Conservation (phyloP, 805 yeast species). For the Teunomyces aglyptinius region DNA sequence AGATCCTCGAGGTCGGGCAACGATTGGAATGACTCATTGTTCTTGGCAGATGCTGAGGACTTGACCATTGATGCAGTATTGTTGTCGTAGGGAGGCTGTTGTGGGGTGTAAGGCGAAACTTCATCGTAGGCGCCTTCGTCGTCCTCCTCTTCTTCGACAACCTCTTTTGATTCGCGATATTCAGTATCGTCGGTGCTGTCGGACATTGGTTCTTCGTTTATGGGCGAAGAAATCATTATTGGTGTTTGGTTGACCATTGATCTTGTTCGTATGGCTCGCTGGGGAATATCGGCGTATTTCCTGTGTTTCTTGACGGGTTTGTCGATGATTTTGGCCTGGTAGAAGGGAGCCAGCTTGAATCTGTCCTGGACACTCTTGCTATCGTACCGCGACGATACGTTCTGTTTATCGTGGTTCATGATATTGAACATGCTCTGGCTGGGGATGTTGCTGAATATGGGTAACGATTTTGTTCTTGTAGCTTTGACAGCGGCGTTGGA, state of each 20-base stretch:
- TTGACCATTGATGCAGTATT: constrained; percentile 1
- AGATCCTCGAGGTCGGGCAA: constrained; percentile 45
- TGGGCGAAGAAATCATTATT: constrained; percentile 38
- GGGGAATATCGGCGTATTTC: constrained; percentile 21
- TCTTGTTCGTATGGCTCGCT: constrained; percentile 42
- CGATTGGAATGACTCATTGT: constrained; percentile 28
- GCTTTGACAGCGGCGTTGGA: constrained; percentile 34
- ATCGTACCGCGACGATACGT: constrained; percentile 37
- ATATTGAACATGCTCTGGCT: constrained; percentile 40
- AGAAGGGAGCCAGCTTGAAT: constrained; percentile 46
- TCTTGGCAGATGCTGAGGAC: constrained; percentile 8
- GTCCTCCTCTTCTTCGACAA: constrained; percentile 23
- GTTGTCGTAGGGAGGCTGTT: constrained; percentile 37
- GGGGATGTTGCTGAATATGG: constrained; percentile 38
- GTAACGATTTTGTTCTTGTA: constrained; percentile 43
- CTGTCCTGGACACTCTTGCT: constrained; percentile 42
- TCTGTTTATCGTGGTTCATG: constrained; percentile 41
- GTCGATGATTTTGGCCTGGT: constrained; percentile 41
- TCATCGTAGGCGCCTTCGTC: constrained; percentile 27
- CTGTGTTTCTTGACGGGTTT: constrained; percentile 30
- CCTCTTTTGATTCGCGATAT: constrained; percentile 19
- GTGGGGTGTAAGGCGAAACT: constrained; percentile 41
- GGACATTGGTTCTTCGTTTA: constrained; percentile 36
- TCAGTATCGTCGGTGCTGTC: constrained; percentile 41
- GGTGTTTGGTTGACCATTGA: constrained; percentile 39